phyloP scores from a whole-genome alignment of 169 alveolate genomes.

The Amoebophrya sp. region DNA sequence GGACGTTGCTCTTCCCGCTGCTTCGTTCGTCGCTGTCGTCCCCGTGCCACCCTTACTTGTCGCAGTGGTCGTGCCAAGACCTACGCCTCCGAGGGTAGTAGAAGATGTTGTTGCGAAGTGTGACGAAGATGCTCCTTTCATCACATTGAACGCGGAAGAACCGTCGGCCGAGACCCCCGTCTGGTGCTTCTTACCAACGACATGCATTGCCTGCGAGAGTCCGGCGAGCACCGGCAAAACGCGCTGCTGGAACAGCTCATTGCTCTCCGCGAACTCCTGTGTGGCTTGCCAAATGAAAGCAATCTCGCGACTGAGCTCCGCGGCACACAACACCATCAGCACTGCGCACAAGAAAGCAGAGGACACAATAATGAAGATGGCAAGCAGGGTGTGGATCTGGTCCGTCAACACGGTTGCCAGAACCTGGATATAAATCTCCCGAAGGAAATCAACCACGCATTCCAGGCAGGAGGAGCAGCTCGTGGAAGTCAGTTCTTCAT shows the following conservation, averaged over 20 bases:
- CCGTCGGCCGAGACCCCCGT: neutral
- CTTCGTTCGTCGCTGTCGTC: no score
- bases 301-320: neutral
- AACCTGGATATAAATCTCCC: neutral
- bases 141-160: neutral
- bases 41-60: neutral
- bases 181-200: neutral
- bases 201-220: neutral
- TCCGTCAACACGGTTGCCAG: neutral
- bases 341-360: neutral
- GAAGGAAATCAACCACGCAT: no score
- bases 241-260: neutral
- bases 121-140: neutral
- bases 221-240: neutral
- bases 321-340: neutral
- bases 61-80: neutral
- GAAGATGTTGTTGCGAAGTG: no score
- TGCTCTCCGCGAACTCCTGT: neutral
- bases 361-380: neutral
- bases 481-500: no score
- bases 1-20: no score
- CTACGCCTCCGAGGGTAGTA: neutral
- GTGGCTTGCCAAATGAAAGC: neutral
- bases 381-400: neutral
- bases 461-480: no score